These are phyloP conservation scores for Cnidoscolus chayamansa DNA, from an alignment of 441 rosid genomes.

Conservation along the genomic window DNA sequence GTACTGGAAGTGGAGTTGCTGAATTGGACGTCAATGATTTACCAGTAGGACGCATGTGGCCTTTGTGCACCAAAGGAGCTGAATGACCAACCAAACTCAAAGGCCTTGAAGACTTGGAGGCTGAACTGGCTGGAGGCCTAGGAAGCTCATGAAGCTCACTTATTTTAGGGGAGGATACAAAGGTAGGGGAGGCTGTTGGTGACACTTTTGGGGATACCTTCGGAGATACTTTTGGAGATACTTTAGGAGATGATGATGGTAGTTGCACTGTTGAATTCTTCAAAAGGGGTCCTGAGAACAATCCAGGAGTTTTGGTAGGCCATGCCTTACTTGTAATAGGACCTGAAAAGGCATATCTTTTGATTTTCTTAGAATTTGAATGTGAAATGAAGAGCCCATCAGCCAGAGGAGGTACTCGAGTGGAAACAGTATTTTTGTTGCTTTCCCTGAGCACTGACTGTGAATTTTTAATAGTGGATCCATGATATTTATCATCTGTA, in stretches of 20 bases:
- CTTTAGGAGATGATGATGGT: conserved; percentile 34
- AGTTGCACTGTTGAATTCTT: conserved; percentile 44
- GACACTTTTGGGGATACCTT: too few relatives aligned
- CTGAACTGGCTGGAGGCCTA: conserved; percentile 64
- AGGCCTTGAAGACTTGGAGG: conserved; percentile 52
- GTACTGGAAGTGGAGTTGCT: conserved; percentile 75
- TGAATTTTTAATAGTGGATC: conserved; percentile 31
- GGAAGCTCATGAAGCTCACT: conserved; percentile 96
- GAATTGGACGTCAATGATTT: conserved; percentile 36
- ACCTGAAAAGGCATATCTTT: conserved; percentile 71
- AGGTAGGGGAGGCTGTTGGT: conserved; percentile 66
- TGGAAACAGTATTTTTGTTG: conserved; percentile 38
- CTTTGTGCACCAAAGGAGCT: conserved; percentile 67
- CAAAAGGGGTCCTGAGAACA: conserved; percentile 70
- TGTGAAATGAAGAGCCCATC: conserved; percentile 41
- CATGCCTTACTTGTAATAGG: conserved; percentile 58
- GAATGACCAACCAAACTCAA: conserved; percentile 62
- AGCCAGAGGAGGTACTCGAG: conserved; percentile 52
- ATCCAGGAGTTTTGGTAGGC: conserved; percentile 43
- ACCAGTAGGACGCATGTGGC: conserved; percentile 40
- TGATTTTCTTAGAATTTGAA: conserved; percentile 42
- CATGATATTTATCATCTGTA: conserved; percentile 39
- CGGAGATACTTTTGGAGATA: conserved; percentile 60
- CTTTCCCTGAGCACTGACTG: conserved; percentile 56
- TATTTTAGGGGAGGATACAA: conserved; percentile 62